phyloP scores from a whole-genome alignment of 108 stramenopile genomes.

The Mayamaea pseudoterrestris region DNA sequence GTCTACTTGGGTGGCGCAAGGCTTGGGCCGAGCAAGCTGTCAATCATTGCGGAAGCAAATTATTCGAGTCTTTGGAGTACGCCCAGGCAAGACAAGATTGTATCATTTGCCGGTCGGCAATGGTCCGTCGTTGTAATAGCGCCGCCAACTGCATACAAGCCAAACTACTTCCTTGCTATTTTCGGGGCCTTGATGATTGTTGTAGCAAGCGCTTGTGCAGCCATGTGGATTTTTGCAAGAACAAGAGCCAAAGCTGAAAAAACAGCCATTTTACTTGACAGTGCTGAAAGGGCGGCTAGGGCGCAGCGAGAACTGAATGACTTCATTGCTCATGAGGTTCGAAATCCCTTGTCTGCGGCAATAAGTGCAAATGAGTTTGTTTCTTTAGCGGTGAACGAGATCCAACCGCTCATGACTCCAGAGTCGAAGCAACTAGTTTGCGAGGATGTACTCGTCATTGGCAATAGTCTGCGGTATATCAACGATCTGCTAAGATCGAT shows the following conservation, averaged over 20 bases:
- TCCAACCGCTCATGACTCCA: constrained; percentile 1
- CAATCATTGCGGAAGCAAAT: too few species aligned
- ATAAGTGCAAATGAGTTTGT: constrained; percentile 37
- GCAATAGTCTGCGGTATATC: constrained; percentile 23
- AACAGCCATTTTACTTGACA: constrained; percentile 27
- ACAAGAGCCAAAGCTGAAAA: constrained; percentile 36
- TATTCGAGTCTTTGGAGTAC: too few species aligned
- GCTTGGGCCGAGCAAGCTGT: too few species aligned
- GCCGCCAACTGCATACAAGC: too few species aligned
- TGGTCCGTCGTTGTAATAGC: too few species aligned
- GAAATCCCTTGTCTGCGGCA: constrained; percentile 43
- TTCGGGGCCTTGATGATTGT: too few species aligned
- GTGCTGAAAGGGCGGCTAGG: constrained; percentile 23
- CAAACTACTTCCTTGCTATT: too few species aligned
- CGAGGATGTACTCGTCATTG: constrained; percentile 33
- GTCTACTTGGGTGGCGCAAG: too few species aligned
- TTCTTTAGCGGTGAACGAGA: constrained; percentile 10
- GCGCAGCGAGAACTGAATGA: constrained; percentile 42
- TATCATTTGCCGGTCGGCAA: too few species aligned
- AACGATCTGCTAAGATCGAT: constrained; percentile 34
- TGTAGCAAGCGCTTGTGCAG: too few species aligned
- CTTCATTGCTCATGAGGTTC: constrained; percentile 40
- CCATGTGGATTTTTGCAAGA: too few species aligned
- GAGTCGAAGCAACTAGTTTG: constrained; percentile 2
- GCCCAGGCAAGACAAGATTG: too few species aligned